A percentile compares a stretch with the other conserved stretches of the same genome.
These are phyloP conservation scores for Colletotrichum cuscutae DNA, from an alignment of 2,329 filamentous ascomycete species.

Conservation along the genomic window DNA sequence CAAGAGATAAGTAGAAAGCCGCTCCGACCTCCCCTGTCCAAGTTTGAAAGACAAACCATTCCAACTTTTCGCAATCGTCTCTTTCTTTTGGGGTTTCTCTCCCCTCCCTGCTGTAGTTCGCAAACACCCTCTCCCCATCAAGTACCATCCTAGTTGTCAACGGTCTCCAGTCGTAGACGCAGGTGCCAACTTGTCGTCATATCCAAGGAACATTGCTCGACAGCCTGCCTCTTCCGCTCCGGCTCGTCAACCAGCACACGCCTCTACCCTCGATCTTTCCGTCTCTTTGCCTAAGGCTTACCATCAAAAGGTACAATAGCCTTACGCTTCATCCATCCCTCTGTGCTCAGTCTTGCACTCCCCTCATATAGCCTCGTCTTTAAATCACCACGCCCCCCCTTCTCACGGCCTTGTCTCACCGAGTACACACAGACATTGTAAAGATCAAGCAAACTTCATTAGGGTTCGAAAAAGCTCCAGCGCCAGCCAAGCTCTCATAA, in stretches of 20 bases:
- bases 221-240: background rate
- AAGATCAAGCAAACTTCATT: constrained; percentile 1
- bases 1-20: constrained; percentile 18
- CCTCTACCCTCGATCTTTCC: background rate
- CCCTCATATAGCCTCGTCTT: constrained; percentile 11
- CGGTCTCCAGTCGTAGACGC: background rate
- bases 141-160: constrained; percentile 17
- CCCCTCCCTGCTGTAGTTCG: background rate
- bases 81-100: background rate
- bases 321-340: background rate
- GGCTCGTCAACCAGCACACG: background rate
- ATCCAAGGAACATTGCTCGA: constrained; percentile 13
- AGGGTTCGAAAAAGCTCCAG: background rate
- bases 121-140: background rate
- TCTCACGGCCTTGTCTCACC: constrained; percentile 29
- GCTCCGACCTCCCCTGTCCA: constrained; percentile 28
- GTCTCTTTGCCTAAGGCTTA: background rate
- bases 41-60: constrained; percentile 20
- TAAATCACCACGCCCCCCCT: background rate
- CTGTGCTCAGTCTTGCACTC: background rate
- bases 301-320: background rate
- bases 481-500: constrained; percentile 24
- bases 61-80: constrained; percentile 9
- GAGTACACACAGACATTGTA: constrained; percentile 25
- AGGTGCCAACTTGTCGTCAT: constrained; percentile 22